Conservation (phyloP, 1,139 yeast genomes). For the Candida freyschussii region DNA sequence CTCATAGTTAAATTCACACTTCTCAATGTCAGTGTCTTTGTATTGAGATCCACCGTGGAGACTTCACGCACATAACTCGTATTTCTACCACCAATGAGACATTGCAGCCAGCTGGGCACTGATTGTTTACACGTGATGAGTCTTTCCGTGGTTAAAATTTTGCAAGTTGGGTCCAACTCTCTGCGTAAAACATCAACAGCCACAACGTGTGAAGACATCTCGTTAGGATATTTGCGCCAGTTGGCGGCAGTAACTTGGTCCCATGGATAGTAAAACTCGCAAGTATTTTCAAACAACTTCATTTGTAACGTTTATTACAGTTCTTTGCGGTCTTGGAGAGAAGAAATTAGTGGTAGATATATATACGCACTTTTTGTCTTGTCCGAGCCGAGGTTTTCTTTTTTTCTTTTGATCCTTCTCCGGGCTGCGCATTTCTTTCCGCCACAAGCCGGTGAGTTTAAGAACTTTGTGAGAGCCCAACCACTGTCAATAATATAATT, state of each 20-base stretch:
- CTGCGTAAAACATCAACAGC: conserved; percentile 86
- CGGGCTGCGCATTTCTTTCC: neutral
- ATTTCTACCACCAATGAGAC: conserved; percentile 69
- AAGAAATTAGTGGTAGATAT: neutral
- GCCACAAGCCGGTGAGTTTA: neutral
- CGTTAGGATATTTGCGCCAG: conserved; percentile 96
- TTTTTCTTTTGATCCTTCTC: neutral
- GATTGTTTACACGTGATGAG: conserved; percentile 86
- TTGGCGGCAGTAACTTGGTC: conserved; percentile 94
- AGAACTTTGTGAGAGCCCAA: too few species aligned
- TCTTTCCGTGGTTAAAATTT: conserved; percentile 73
- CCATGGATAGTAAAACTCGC: conserved; percentile 80
- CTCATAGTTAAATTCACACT: conserved; percentile 86
- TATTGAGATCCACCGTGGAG: conserved; percentile 70
- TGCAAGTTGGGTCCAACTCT: conserved; percentile 52
- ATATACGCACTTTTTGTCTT: neutral
- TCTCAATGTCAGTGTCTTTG: conserved; percentile 66
- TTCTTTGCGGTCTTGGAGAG: neutral
- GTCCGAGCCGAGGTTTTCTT: neutral
- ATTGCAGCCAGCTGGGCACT: conserved; percentile 77
- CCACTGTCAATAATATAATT: too few species aligned
- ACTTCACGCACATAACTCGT: conserved; percentile 84
- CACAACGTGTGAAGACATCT: conserved; percentile 86
- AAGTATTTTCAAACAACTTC: conserved; percentile 73
- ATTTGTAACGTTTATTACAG: conserved; percentile 31